Conservation (phyloP, 257 asterid species). For the Voacanga thouarsii region DNA sequence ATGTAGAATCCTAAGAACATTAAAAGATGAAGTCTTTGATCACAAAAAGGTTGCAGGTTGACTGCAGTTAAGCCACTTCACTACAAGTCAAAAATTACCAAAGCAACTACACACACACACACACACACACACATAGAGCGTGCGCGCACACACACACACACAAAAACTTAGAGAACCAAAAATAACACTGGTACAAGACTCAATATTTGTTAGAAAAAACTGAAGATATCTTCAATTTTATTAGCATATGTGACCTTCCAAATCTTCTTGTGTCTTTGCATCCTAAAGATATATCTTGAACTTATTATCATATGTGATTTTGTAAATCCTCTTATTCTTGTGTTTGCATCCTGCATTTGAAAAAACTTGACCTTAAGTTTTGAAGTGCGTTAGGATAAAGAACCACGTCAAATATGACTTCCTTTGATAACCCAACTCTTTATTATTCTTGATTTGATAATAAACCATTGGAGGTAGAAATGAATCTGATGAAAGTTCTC, state of each 20-base stretch:
- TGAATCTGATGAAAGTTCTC: no score
- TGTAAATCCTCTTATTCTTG: not conserved
- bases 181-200: not conserved
- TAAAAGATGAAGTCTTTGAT: no score
- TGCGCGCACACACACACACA: no score
- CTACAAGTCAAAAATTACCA: not conserved
- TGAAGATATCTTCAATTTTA: not conserved
- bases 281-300: not conserved
- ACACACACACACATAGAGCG: no score
- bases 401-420: not conserved
- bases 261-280: not conserved
- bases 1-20: not conserved
- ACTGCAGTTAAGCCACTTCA: not conserved
- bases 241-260: not conserved
- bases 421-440: no score
- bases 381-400: not conserved
- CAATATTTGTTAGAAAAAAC: not conserved
- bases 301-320: not conserved
- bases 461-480: not conserved
- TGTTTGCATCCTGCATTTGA: not conserved
- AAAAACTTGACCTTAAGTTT: no score
- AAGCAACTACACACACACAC: not conserved
- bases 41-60: not conserved
- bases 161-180: no score
- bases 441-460: no score